phyloP scores from a whole-genome alignment of 2,329 filamentous ascomycete species.

The Trichophyton benhamiae region DNA sequence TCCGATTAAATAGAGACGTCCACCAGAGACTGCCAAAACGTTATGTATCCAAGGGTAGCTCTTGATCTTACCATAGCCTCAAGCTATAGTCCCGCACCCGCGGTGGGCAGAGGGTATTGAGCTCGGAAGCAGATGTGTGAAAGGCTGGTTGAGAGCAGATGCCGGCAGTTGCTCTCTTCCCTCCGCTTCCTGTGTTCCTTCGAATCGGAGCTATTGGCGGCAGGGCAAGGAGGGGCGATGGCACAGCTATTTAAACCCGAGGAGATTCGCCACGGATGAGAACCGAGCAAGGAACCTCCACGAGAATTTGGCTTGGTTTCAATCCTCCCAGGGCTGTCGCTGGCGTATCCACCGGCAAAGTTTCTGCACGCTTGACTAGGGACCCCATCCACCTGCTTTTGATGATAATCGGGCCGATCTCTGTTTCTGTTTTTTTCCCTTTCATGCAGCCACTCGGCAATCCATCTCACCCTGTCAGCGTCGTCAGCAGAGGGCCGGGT shows the following conservation, averaged over 20 bases:
- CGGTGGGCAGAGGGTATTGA: background rate
- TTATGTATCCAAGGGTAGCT: background rate
- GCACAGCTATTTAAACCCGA: background rate
- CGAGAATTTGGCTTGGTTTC: background rate
- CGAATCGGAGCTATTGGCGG: background rate
- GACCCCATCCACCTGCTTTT: background rate
- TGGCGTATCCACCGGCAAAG: background rate
- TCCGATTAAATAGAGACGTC: background rate
- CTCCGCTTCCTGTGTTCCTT: too few species aligned
- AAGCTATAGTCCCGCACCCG: background rate
- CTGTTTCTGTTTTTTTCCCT: background rate
- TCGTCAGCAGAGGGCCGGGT: background rate
- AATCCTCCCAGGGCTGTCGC: background rate
- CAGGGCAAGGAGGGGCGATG: background rate
- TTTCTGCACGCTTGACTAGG: conserved; percentile 1
- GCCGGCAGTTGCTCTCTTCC: background rate
- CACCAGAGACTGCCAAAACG: background rate
- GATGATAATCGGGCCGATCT: background rate
- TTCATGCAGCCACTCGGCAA: background rate
- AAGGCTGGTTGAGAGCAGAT: background rate
- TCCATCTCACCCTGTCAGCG: background rate
- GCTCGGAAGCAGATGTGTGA: background rate
- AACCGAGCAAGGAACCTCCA: background rate
- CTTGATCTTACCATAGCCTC: background rate
- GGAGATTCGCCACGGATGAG: background rate